A percentile compares a stretch with the other conserved stretches of the same genome.
Evolutionary conservation across 2,329 filamentous ascomycete species (phyloP).

Genomic region (Hymenoscyphus repandus): DNA sequence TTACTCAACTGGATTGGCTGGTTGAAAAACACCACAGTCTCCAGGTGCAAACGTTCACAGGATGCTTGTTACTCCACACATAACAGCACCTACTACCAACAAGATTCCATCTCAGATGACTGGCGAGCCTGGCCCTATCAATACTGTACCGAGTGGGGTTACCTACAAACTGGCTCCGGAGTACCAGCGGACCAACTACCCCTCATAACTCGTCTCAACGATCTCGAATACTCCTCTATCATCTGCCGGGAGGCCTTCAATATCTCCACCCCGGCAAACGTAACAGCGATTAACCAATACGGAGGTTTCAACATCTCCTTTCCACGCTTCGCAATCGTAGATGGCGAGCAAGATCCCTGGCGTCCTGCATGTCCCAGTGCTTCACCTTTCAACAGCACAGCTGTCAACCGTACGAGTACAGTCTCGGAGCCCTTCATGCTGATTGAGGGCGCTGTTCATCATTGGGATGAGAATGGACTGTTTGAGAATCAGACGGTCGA

Average conservation of each 20-base stretch:
- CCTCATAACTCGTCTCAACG: constrained; percentile 65
- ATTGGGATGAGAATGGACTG: constrained; percentile 73
- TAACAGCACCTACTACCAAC: constrained; percentile 41
- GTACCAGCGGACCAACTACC: constrained; percentile 60
- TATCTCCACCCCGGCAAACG: constrained; percentile 57
- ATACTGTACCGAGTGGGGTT: constrained; percentile 61
- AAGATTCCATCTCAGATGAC: constrained; percentile 37
- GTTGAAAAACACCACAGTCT: constrained; percentile 40
- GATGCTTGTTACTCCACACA: constrained; percentile 47
- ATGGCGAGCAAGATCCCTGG: constrained; percentile 79
- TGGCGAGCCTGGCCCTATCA: constrained; percentile 52
- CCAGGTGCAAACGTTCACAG: constrained; percentile 35
- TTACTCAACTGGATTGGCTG: constrained; percentile 54
- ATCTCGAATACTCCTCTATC: constrained; percentile 55
- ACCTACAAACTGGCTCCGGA: constrained; percentile 66
- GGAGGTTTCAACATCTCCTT: constrained; percentile 68
- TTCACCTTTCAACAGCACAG: constrained; percentile 39
- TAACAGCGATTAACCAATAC: constrained; percentile 67
- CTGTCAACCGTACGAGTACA: constrained; percentile 53
- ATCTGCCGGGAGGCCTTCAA: constrained; percentile 67
- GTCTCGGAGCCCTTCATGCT: constrained; percentile 65
- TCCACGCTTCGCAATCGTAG: constrained; percentile 69
- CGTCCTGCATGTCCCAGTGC: constrained; percentile 67
- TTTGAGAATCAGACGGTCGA: constrained; percentile 52
- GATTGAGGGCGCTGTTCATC: constrained; percentile 70